These are phyloP conservation scores for Colletotrichum sp. DNA, from an alignment of 2,329 filamentous ascomycete genomes.

Conservation along the genomic window DNA sequence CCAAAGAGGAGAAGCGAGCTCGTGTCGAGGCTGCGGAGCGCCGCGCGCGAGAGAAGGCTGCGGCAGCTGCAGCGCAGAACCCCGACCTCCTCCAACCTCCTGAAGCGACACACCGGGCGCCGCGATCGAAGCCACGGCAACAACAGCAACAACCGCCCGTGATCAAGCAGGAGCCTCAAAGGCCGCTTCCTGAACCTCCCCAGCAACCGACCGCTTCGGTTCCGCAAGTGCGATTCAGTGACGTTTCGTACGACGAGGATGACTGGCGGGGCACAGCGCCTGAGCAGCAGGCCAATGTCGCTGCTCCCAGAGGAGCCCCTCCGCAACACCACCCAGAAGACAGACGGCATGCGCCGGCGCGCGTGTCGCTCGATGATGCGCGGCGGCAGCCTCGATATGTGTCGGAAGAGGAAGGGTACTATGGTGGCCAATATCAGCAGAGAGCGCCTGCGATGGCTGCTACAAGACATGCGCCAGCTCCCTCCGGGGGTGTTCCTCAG, in stretches of 20 bases:
- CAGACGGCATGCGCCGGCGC: constrained; percentile 27
- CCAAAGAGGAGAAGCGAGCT: constrained; percentile 93
- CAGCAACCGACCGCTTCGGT: neutral
- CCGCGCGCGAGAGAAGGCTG: constrained; percentile 66
- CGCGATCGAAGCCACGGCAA: constrained; percentile 23
- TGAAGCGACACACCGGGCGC: constrained; percentile 24
- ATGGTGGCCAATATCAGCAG: constrained; percentile 25
- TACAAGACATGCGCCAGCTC: constrained; percentile 17
- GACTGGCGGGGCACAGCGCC: neutral
- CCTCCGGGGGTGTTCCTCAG: constrained; percentile 5
- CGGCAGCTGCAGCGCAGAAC: constrained; percentile 35
- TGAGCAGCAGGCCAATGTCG: constrained; percentile 26
- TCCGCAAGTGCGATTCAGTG: constrained; percentile 15
- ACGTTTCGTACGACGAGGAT: neutral
- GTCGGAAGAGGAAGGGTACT: constrained; percentile 31
- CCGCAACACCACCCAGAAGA: constrained; percentile 36
- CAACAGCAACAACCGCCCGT: constrained; percentile 23
- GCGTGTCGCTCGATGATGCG: constrained; percentile 21
- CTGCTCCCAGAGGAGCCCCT: constrained; percentile 27
- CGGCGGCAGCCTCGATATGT: constrained; percentile 35
- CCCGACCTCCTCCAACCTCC: constrained; percentile 25
- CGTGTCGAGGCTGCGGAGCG: constrained; percentile 83
- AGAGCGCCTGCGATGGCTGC: constrained; percentile 23
- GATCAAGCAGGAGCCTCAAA: constrained; percentile 27
- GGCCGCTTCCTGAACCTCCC: constrained; percentile 6